Evolutionary conservation across 23 red algal genomes (phyloP).

Genomic region (Gracilaria vermiculophylla): DNA sequence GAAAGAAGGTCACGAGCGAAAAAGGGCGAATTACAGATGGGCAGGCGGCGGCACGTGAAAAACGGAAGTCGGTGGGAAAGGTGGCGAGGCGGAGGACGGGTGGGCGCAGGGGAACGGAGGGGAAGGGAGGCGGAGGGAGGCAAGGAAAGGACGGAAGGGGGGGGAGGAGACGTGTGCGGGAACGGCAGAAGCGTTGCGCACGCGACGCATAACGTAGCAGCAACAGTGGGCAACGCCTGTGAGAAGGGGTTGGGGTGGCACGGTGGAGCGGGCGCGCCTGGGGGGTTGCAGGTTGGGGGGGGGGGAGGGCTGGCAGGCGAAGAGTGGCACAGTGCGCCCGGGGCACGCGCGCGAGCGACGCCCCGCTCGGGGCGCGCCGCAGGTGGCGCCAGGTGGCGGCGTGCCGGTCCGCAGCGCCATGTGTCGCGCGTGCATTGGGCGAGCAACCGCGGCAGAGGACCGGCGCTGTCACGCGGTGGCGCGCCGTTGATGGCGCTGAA

Average conservation of each 20-base stretch:
- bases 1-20: background rate
- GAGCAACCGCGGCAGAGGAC: background rate
- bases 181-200: constrained; percentile 31
- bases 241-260: no score
- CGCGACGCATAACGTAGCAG: constrained; percentile 26
- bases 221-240: constrained; percentile 30
- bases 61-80: background rate
- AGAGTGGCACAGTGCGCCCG: background rate
- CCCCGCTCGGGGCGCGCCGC: background rate
- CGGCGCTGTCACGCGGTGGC: background rate
- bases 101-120: background rate
- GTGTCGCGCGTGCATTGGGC: background rate
- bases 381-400: constrained; percentile 4
- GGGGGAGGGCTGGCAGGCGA: background rate
- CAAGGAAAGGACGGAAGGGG: background rate
- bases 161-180: background rate
- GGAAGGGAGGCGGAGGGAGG: background rate
- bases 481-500: background rate
- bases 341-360: background rate
- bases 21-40: background rate
- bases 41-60: background rate
- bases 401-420: background rate
- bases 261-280: background rate
- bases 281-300: background rate
- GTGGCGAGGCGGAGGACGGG: background rate